These are phyloP conservation scores for Linum lewisii DNA, from an alignment of 345 rosid species.

Conservation along the genomic window DNA sequence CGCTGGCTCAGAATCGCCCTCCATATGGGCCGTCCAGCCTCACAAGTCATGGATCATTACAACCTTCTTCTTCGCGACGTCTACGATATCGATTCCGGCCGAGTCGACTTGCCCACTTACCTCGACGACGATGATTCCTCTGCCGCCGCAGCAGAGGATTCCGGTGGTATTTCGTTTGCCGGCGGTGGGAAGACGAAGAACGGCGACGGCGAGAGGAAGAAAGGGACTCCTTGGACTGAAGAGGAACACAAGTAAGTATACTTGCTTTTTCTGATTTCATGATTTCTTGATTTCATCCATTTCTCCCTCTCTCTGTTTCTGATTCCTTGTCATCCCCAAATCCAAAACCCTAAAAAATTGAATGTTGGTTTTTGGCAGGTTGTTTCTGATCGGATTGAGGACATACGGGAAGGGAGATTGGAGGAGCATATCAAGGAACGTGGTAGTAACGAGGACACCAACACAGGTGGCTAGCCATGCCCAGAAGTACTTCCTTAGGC, in stretches of 20 bases:
- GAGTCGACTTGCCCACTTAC: not conserved
- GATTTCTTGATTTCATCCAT: not conserved
- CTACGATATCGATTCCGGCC: not conserved
- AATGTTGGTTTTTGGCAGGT: not conserved
- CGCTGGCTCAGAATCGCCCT: not conserved
- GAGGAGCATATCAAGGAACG: not conserved
- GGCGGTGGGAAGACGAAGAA: not conserved
- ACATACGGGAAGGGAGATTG: not conserved
- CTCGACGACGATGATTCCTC: not conserved
- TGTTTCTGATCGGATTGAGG: not conserved
- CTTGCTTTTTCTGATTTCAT: too few relatives aligned
- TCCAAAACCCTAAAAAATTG: not conserved
- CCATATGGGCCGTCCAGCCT: not conserved
- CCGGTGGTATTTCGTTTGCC: not conserved
- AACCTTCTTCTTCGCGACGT: not conserved
- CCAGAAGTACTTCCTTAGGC: not conserved
- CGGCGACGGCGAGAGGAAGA: not conserved
- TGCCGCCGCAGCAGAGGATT: not conserved
- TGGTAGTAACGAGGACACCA: not conserved
- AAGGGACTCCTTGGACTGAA: not conserved
- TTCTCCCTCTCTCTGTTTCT: conserved; percentile 1
- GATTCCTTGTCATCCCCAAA: not conserved
- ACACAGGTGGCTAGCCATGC: not conserved
- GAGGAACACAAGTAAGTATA: not conserved
- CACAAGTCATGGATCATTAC: not conserved